These are phyloP conservation scores for Boletus pseudopeckii DNA, from an alignment of 768 basidiomycete species.

Conservation along the genomic window DNA sequence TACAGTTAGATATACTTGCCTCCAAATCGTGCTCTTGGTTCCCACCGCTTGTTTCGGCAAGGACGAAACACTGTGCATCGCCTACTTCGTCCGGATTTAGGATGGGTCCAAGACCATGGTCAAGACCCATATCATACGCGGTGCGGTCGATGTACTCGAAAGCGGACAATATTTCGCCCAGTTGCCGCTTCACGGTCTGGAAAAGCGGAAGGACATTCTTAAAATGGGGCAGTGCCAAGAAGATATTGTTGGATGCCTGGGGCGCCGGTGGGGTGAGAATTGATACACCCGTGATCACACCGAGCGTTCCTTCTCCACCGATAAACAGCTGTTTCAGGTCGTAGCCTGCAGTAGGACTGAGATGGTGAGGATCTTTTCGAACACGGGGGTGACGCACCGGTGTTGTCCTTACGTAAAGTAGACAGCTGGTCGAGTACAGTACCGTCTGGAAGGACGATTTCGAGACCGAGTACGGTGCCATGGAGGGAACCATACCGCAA, in stretches of 20 bases:
- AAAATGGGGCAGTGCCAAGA: constrained; percentile 85
- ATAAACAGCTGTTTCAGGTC: constrained; percentile 99
- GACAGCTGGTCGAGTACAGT: constrained; percentile 86
- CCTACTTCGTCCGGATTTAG: constrained; percentile 70
- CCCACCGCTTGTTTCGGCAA: constrained; percentile 93
- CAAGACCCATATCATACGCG: constrained; percentile 78
- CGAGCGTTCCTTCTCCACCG: constrained; percentile 94
- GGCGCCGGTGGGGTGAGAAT: constrained; percentile 86
- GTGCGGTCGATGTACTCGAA: constrained; percentile 95
- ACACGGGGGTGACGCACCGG: constrained; percentile 50
- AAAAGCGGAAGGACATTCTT: constrained; percentile 85
- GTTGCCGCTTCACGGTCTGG: constrained; percentile 70
- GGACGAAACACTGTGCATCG: constrained; percentile 82
- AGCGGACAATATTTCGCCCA: constrained; percentile 94
- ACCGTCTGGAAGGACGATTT: constrained; percentile 93
- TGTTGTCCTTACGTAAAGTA: constrained; percentile 95
- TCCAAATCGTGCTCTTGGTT: constrained; percentile 91
- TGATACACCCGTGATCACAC: constrained; percentile 91
- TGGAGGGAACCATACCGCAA: constrained; percentile 94
- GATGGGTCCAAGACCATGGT: constrained; percentile 77
- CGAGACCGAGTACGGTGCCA: constrained; percentile 91
- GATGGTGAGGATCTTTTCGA: background rate
- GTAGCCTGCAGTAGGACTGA: constrained; percentile 59
- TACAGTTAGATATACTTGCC: constrained; percentile 40
- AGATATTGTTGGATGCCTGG: constrained; percentile 84